Conservation (phyloP, 2,329 filamentous ascomycete genomes). For the Colletotrichum spinosum region DNA sequence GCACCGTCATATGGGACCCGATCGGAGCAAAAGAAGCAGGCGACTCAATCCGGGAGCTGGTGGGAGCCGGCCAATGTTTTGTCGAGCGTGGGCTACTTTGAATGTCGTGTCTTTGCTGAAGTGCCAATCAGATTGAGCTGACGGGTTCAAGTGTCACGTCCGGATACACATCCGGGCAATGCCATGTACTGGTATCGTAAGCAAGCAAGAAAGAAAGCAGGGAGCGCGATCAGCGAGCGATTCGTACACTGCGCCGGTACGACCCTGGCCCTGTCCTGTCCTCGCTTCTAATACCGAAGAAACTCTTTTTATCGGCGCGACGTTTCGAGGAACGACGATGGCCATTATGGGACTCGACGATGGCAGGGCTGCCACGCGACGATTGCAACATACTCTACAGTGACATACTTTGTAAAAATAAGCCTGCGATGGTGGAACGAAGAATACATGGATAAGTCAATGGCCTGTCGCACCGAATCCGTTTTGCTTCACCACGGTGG, state of each 20-base stretch:
- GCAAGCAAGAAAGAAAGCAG: conserved; percentile 12
- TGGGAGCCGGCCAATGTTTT: conserved; percentile 14
- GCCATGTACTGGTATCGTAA: conserved; percentile 3
- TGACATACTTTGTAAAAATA: too few species aligned
- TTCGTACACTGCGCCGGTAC: conserved; percentile 4
- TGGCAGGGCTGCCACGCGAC: too few species aligned
- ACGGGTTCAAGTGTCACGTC: conserved; percentile 29
- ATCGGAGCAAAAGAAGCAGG: conserved; percentile 6
- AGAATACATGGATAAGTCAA: too few species aligned
- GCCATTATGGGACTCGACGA: too few species aligned
- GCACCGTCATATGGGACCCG: conserved; percentile 20
- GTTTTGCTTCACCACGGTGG: too few species aligned
- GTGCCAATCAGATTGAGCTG: conserved; percentile 27
- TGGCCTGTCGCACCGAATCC: too few species aligned
- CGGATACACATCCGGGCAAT: conserved; percentile 26
- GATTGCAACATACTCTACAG: too few species aligned
- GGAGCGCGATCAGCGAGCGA: conserved; percentile 17
- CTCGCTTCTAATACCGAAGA: conserved; percentile 9
- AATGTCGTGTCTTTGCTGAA: not conserved
- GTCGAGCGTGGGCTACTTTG: conserved; percentile 11
- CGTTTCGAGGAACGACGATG: too few species aligned
- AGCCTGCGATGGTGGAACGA: too few species aligned
- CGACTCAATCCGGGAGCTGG: conserved; percentile 12
- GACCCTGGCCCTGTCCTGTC: conserved; percentile 8
- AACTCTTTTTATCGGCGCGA: not conserved